Base-by-base conservation (phyloP, 2,329 filamentous ascomycete species). In the Podosphaera fusca region DNA sequence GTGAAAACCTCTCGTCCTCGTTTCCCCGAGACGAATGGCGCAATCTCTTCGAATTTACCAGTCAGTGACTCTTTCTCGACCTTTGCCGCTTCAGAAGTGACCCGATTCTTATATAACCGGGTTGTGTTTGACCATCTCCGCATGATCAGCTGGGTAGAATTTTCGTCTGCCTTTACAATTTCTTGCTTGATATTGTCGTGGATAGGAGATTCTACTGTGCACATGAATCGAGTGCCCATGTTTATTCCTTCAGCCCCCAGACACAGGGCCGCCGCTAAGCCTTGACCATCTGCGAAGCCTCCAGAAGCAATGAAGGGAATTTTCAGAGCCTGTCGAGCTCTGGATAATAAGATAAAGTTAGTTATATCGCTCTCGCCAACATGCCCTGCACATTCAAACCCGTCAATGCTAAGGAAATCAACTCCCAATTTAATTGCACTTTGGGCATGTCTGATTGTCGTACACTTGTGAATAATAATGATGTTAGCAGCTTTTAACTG, bases 171-270 rank as follows among this genome's bases (percentile, higher is more conserved):
- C 57, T 80, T 77, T 55, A 95, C 88, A 66, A 98, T 98, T 63
- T 85, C 77, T 69, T 94, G 77, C 77, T 98, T 98, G 74, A 98
- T 87, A 63, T 94, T 94, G 54, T 80, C 69, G 72, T 98, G 92
- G 61, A 98, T 85, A 0, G 92, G 92, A 14, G 89, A 82, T 71
- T 96, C 92, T 50, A 90, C 75, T 0, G 92, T 96, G 73, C 85
- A 90, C 86, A 98, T 94, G 74, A 96, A 98, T 47, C 92, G 77
- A 8, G 92, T 98, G 58, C 92, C 92, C 92, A 98, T 98, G 72
- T 98, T 98, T 72, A 96, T 82, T 61, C 92, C 92, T 69, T 87
- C 86, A 0, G 92, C 92, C 40, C 92, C 92, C 10, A 98, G 77
- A 46, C 84, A 83, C 63, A 98, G 74, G 6, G 92, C 92, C 1